These are phyloP conservation scores for Sporothrix pallida DNA, from an alignment of 2,329 filamentous ascomycete species.

Conservation along the genomic window DNA sequence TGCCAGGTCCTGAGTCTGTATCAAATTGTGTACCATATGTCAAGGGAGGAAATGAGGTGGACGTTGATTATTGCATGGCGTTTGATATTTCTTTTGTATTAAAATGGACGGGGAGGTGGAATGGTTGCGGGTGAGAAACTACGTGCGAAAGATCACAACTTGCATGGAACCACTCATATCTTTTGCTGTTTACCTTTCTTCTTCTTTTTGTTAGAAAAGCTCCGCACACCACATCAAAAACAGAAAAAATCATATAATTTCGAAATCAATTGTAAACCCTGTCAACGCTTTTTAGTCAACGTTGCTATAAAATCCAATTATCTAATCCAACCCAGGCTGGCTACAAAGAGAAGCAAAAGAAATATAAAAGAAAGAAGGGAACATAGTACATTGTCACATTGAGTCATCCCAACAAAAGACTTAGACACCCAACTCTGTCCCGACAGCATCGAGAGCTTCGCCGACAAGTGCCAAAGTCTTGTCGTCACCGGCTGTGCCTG, in stretches of 20 bases:
- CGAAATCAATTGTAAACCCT: not conserved
- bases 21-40: conserved; percentile 25
- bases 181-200: no score
- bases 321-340: not conserved
- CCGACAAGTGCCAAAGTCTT: conserved; percentile 63
- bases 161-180: not conserved
- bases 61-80: conserved; percentile 17
- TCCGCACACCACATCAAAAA: not conserved
- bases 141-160: conserved; percentile 3
- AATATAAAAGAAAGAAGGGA: not conserved
- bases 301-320: not conserved
- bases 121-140: not conserved
- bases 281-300: not conserved
- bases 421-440: conserved; percentile 57
- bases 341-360: not conserved
- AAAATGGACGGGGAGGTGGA: not conserved
- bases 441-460: conserved; percentile 67
- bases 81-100: not conserved
- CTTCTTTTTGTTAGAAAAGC: not conserved
- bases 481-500: conserved; percentile 63
- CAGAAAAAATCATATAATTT: not conserved
- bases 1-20: not conserved
- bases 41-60: not conserved
- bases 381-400: not conserved
- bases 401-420: not conserved